Percentiles rank a stretch among this genome's conserved stretches.
phyloP scores from a whole-genome alignment of 306 rosid species.

The Vigna reflexopilosa region DNA sequence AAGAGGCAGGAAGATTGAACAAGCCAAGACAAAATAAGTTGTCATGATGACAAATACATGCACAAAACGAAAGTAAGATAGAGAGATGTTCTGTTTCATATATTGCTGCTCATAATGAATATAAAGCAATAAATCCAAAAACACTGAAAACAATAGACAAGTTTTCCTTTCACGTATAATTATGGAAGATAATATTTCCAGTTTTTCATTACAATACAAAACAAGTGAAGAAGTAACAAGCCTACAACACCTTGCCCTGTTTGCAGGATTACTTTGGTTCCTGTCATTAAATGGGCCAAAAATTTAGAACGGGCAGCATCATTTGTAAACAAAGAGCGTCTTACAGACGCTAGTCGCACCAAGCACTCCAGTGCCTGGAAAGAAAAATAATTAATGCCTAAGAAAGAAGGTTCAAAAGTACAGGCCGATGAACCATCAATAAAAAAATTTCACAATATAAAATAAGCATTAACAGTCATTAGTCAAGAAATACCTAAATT shows the following conservation, averaged over 20 bases:
- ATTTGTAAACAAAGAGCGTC: conserved; percentile 97
- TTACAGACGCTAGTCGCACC: conserved; percentile 98
- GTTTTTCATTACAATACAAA: conserved; percentile 43
- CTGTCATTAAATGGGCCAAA: conserved; percentile 99
- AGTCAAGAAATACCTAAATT: conserved; percentile 31
- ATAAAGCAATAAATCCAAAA: conserved; percentile 33
- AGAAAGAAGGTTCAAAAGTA: conserved; percentile 42
- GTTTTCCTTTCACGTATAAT: background rate
- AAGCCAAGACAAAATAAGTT: conserved; percentile 24
- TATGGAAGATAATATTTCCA: conserved; percentile 28
- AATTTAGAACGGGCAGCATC: conserved; percentile 97
- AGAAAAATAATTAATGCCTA: conserved; percentile 55
- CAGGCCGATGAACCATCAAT: conserved; percentile 41
- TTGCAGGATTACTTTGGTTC: conserved; percentile 99
- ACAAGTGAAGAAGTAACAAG: conserved; percentile 47
- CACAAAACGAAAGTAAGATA: conserved; percentile 23
- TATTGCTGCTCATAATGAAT: conserved; percentile 4
- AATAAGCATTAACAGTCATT: conserved; percentile 21
- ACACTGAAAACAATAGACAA: background rate
- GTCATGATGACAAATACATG: conserved; percentile 24
- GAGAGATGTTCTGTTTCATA: background rate
- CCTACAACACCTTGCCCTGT: conserved; percentile 93
- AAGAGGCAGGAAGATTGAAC: conserved; percentile 31
- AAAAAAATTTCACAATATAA: conserved; percentile 35
- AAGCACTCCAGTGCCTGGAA: conserved; percentile 99